phyloP scores from a whole-genome alignment of 495 filamentous ascomycete species.

The Trichoderma erinaceum region DNA sequence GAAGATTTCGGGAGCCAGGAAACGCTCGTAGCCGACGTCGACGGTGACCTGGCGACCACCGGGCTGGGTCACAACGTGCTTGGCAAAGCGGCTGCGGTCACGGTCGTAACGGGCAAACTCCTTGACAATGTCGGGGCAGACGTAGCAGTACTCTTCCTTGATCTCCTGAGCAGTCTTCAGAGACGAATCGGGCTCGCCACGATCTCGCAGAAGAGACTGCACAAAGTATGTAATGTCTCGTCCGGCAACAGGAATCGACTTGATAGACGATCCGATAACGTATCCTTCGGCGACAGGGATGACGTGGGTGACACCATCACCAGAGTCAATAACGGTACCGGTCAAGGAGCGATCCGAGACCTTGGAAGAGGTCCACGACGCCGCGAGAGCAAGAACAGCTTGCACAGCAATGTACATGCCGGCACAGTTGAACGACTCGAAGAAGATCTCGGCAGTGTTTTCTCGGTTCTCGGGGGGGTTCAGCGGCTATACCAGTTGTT shows the following conservation, averaged over 20 bases:
- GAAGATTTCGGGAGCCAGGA: conserved; percentile 97
- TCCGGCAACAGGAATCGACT: conserved; percentile 95
- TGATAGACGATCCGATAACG: conserved; percentile 97
- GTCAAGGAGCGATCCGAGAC: conserved; percentile 95
- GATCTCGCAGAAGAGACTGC: conserved; percentile 89
- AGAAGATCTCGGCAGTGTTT: conserved; percentile 99
- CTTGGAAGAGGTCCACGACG: conserved; percentile 97
- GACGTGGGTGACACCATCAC: conserved; percentile 97
- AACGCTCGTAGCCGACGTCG: conserved; percentile 96
- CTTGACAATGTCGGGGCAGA: conserved; percentile 96
- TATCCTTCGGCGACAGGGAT: conserved; percentile 98
- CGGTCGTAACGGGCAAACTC: conserved; percentile 89
- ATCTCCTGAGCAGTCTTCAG: conserved; percentile 96
- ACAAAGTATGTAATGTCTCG: conserved; percentile 98
- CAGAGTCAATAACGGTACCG: conserved; percentile 94
- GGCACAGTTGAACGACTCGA: conserved; percentile 98
- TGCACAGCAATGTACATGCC: conserved; percentile 98
- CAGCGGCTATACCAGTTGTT: conserved; percentile 58
- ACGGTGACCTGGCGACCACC: conserved; percentile 78
- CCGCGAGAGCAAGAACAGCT: conserved; percentile 90
- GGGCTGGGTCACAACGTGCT: conserved; percentile 80
- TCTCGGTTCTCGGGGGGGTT: conserved; percentile 98
- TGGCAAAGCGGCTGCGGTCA: conserved; percentile 82
- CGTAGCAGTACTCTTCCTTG: conserved; percentile 97
- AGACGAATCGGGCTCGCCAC: conserved; percentile 92